Base-by-base conservation (phyloP, 768 basidiomycete genomes). In the Trametes cingulata region DNA sequence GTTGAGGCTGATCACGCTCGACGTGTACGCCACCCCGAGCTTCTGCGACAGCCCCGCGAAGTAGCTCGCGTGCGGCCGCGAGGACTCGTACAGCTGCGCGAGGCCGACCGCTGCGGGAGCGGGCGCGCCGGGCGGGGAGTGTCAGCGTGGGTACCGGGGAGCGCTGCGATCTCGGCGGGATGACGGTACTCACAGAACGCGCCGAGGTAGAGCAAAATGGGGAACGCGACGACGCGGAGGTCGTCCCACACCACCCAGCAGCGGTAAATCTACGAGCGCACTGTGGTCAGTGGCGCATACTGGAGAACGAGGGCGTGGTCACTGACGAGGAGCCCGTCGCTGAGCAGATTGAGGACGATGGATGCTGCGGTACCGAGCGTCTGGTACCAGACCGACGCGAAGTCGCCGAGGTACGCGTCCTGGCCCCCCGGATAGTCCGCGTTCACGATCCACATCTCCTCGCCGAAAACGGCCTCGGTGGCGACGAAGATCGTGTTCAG, bases 281-380 rank as follows among this genome's bases (percentile, higher is more conserved):
- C 12, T 3, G 6, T 10, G 12, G 9, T 29, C 13, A 43, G n/a
- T 29, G 3, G 9, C 19, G 13, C 6, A 12, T 15, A 29, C 2
- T 3, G 41, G 9, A 8, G 9, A 3, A 24, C 10, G 15, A 6
- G 1, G 22, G 22, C 13, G 36, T 6, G 41, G 33, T 3, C 2
- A 49, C 64, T 29, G 47, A 80, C 79, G 65, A 80, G 67, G 52
- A 79, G 54, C 0, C 63, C 77, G 41, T 78, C 77, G 6, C 73
- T 72, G 64, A 79, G 56, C 13, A 77, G 67, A 9, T 76, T 73
- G 24, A 75, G 56, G 10, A 72, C 27, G 19, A 66, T 51, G 4
- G 51, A 50, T 14, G 65, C 55, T 1, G 56, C 56, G 14, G 49
- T 56, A 20, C 74, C 73, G 35, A 73, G 39, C 4, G 72, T 74